Evolutionary conservation across 75 land plant species (phyloP).

Genomic region (Pseudotsuga menziesii): DNA sequence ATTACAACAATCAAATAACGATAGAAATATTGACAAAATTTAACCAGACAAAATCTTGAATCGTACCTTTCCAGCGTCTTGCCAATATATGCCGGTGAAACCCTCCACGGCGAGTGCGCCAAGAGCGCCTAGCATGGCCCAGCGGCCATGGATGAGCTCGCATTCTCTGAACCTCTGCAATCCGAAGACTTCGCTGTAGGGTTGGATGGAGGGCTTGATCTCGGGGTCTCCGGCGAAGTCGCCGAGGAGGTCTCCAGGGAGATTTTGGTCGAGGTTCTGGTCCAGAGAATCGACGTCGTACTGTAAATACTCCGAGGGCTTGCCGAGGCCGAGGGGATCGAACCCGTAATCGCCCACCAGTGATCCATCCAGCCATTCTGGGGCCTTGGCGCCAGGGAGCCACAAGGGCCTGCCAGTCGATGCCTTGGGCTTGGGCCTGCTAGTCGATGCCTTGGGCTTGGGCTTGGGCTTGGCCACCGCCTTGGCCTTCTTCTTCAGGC

Average conservation of each 20-base stretch:
- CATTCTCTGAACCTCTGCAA: constrained; percentile 95
- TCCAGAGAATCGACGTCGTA: constrained; percentile 82
- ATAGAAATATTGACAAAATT: too few relatives aligned
- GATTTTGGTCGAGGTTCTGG: constrained; percentile 91
- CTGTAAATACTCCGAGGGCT: constrained; percentile 90
- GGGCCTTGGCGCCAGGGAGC: constrained; percentile 90
- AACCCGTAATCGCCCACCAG: constrained; percentile 97
- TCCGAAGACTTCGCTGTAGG: constrained; percentile 84
- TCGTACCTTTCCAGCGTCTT: constrained; percentile 97
- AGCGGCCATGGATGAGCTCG: constrained; percentile 96
- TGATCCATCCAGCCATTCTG: constrained; percentile 85
- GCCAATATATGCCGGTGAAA: constrained; percentile 97
- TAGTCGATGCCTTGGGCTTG: constrained; percentile 8
- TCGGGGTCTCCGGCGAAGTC: constrained; percentile 46
- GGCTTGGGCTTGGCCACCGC: too few relatives aligned
- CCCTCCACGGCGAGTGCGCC: constrained; percentile 91
- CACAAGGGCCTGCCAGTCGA: constrained; percentile 67
- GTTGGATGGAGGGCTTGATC: constrained; percentile 80
- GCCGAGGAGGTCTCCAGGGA: constrained; percentile 73
- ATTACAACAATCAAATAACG: too few relatives aligned
- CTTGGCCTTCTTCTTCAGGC: constrained; percentile 18
- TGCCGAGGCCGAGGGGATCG: constrained; percentile 92
- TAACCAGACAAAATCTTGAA: not conserved
- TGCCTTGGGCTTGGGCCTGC: constrained; percentile 32
- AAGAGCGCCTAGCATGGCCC: constrained; percentile 96